Conservation (phyloP, 768 basidiomycete species). For the Stropharia rugosoannulata region DNA sequence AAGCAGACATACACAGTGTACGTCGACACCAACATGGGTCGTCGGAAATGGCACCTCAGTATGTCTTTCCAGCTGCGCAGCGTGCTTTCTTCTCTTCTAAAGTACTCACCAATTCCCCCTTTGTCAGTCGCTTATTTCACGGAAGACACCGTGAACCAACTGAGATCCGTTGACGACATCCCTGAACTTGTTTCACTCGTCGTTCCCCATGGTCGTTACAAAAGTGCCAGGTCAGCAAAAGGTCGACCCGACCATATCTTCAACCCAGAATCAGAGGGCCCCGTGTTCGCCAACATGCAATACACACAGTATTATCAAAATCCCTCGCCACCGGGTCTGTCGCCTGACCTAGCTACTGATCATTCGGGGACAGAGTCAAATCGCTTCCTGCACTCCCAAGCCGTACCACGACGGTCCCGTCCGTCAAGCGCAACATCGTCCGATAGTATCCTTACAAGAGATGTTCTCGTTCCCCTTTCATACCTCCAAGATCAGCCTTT, state of each 20-base stretch:
- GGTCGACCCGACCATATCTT: slow-evolving; percentile 53
- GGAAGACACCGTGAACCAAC: slow-evolving; percentile 59
- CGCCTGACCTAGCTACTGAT: slow-evolving; percentile 12
- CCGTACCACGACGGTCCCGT: slow-evolving; percentile 19
- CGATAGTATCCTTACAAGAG: slow-evolving; percentile 20
- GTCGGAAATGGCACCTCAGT: slow-evolving; percentile 85
- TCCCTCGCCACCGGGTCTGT: slow-evolving; percentile 17
- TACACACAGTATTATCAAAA: slow-evolving; percentile 43
- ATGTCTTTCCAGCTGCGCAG: slow-evolving; percentile 22
- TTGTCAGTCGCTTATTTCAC: slow-evolving; percentile 76
- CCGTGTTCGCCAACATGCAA: slow-evolving; percentile 40
- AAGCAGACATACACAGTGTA: slow-evolving; percentile 84
- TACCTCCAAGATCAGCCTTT: slow-evolving; percentile 66
- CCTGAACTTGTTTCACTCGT: slow-evolving; percentile 46
- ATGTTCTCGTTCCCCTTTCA: slow-evolving; percentile 61
- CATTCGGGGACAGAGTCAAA: background rate
- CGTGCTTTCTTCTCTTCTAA: background rate
- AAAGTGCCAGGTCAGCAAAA: slow-evolving; percentile 68
- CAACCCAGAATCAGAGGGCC: slow-evolving; percentile 38
- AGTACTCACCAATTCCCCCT: slow-evolving; percentile 1
- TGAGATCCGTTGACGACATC: slow-evolving; percentile 65
- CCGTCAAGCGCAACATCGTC: slow-evolving; percentile 29
- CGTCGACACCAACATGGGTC: slow-evolving; percentile 64
- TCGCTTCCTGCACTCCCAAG: slow-evolving; percentile 11
- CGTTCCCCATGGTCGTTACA: slow-evolving; percentile 68